Base-by-base conservation (phyloP, 345 rosid genomes). In the Carallia pectinifolia region DNA sequence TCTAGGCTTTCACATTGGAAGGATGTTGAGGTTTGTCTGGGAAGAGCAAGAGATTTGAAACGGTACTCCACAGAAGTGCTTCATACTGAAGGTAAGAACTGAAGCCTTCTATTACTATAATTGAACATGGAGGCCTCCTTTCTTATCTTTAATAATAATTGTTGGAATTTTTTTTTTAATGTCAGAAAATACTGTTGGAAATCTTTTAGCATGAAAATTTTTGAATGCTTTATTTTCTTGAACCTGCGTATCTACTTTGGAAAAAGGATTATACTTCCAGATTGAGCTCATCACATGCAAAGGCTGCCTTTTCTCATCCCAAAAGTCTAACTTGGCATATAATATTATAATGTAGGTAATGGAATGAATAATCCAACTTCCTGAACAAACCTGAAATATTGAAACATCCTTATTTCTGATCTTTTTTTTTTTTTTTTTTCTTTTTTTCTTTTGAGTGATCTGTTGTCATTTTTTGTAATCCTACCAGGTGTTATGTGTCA, bases 1-100 rank as follows among this genome's bases (percentile, higher is more conserved):
- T 87, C 96, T 4, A 81, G 88, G 68, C 96, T 94, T 75, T 85
- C 89, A 3, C 88, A 86, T 65, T 94, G 96, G 98, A 88, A 88
- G 74, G 98, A 94, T n/a, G 97, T 83, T 4, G 97, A 87, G 85
- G 81, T 86, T 37, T 94, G 98, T 71, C 66, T 94, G 62, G 81
- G 73, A 56, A 94, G 90, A 75, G 97, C 93, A 12, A 81, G 89
- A 33, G 97, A 87, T 67, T 80, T 87, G 76, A 91, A 88, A 74
- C 82, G 81, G 55, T 91, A 83, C 79, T 91, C 95, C 29, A 82
- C 91, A 1, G 86, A 90, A 71, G 77, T 88, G 73, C 78, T 90
- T 65, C 88, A 81, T 48, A 86, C 92, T 69, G 95, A 91, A 91
- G 98, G 97, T 76, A 86, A 81, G 85, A 72, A 60, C 69, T 69